phyloP scores from a whole-genome alignment of 306 rosid genomes.

The Calophaca sinica region DNA sequence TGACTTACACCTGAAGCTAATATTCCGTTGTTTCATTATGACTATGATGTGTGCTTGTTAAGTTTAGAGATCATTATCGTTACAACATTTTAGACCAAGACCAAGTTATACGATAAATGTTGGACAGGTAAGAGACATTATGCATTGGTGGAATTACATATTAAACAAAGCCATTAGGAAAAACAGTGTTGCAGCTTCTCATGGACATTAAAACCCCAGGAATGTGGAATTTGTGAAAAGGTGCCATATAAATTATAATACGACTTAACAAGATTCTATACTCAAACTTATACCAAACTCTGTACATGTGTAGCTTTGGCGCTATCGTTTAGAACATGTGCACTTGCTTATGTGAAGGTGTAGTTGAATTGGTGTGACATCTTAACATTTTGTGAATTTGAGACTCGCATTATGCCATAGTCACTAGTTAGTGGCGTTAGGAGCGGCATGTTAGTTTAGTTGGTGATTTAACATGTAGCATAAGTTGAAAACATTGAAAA shows the following conservation, averaged over 20 bases:
- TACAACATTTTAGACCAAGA: constrained; percentile 18
- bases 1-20: constrained; percentile 29
- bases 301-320: background rate
- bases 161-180: constrained; percentile 1
- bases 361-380: constrained; percentile 2
- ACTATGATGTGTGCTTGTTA: constrained; percentile 20
- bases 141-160: constrained; percentile 1
- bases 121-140: constrained; percentile 31
- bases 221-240: background rate
- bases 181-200: constrained; percentile 25
- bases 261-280: background rate
- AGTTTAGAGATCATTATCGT: constrained; percentile 30
- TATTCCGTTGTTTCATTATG: constrained; percentile 28
- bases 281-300: background rate
- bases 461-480: background rate
- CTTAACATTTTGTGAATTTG: background rate
- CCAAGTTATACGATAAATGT: constrained; percentile 6
- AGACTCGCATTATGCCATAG: background rate
- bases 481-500: background rate
- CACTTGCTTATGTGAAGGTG: background rate
- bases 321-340: background rate
- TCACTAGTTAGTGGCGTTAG: constrained; percentile 7
- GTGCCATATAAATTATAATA: background rate
- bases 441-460: background rate
- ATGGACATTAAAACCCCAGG: background rate